Percentiles rank a stretch among this genome's conserved stretches.
These are phyloP conservation scores for Loxodes magnus DNA, from an alignment of 73 alveolate species.

Conservation along the genomic window DNA sequence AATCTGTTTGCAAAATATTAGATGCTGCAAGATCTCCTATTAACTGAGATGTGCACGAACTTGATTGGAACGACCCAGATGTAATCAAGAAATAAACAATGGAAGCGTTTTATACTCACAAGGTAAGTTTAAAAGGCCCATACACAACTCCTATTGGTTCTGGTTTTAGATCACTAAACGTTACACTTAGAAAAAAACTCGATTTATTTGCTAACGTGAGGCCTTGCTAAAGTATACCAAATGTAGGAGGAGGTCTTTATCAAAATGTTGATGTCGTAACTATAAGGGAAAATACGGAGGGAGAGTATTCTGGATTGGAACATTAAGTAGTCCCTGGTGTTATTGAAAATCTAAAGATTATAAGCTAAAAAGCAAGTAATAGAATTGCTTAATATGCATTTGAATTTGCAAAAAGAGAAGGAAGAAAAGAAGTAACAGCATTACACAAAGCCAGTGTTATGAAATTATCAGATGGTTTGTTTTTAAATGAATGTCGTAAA, in stretches of 20 bases:
- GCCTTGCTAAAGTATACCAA: slow-evolving; percentile 57
- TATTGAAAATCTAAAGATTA: slow-evolving; percentile 49
- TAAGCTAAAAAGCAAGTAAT: slow-evolving; percentile 48
- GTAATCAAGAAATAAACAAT: no score
- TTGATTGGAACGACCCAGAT: slow-evolving; percentile 42
- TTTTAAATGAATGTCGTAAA: slow-evolving; percentile 42
- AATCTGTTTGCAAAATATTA: slow-evolving; percentile 45
- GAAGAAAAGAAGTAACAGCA: slow-evolving; percentile 48
- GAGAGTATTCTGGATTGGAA: slow-evolving; percentile 68
- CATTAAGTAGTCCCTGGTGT: slow-evolving; percentile 76
- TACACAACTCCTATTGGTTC: slow-evolving; percentile 64
- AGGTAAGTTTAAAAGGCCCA: slow-evolving; percentile 60
- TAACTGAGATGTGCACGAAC: slow-evolving; percentile 42
- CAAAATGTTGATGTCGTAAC: slow-evolving; percentile 58
- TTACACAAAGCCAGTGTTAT: slow-evolving; percentile 71
- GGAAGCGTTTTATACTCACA: slow-evolving; percentile 25
- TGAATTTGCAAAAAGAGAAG: slow-evolving; percentile 43
- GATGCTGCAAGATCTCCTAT: slow-evolving; percentile 62
- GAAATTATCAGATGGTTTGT: slow-evolving; percentile 67
- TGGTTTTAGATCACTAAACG: slow-evolving; percentile 63
- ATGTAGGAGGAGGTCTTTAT: slow-evolving; percentile 42
- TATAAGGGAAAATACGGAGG: slow-evolving; percentile 73
- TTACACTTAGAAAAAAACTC: slow-evolving; percentile 50
- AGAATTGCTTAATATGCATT: slow-evolving; percentile 57
- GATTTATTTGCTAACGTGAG: slow-evolving; percentile 60